Evolutionary conservation across 768 basidiomycete genomes (phyloP), one percentile per base, ranked within the genome.

Genomic region (Boletus bicolor): DNA sequence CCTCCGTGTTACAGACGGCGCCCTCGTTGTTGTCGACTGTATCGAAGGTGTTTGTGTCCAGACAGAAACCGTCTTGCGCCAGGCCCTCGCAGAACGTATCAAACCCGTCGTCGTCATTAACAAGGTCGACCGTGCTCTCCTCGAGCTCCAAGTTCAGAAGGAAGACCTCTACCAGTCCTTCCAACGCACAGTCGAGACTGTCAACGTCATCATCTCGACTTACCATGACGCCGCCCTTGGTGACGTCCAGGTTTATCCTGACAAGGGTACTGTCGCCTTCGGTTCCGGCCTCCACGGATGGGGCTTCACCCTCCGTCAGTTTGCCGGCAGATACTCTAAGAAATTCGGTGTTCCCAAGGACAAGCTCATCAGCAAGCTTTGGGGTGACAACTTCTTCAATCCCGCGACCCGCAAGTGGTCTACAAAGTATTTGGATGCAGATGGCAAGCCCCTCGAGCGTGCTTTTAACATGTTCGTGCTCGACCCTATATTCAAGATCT

Each of bases 331-430:
- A 55, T 99, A 99, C 75, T 83, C 91, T 62, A 98, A 98, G 83
- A 98, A 93, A 76, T 99, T 99, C 67, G 94, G 95, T 84, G 95
- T 98, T 19, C 91, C 95, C 77, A 95, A 95, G 79, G 89, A 91
- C 62, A 98, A 98, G 84, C 93, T 99, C 85, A 96, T 99, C 89
- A 65, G 74, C 57, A 95, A 90, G 78, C 85, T 99, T 45, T 99
- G 97, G 97, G 97, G 97, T 51, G 97, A 99, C 82, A 98, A 98
- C 81, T 99, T 79, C 81, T 98, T 98, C 84, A 99, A 98, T 82
- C 91, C 95, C 53, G 81, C 85, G 51, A 98, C 95, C 38, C 86
- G 86, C 75, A 99, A 99, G 77, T 98, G 97, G 97, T 83, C 92
- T 19, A 93, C 90, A 48, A 90, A 87, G 72, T 57, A 73, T 60